phyloP scores from a whole-genome alignment of 495 filamentous ascomycete species.

The Hyaloscypha finlandica region DNA sequence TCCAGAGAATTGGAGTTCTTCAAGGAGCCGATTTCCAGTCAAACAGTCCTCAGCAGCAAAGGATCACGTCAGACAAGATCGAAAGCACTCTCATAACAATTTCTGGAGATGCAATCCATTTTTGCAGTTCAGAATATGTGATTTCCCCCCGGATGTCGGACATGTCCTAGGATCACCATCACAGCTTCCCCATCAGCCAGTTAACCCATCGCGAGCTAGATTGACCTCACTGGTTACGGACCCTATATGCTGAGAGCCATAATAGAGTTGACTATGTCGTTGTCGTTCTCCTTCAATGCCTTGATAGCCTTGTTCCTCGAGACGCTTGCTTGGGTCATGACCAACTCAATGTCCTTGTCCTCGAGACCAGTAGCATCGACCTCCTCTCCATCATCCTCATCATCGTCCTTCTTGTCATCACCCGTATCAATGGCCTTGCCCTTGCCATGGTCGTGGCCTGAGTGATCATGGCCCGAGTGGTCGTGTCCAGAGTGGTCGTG shows the following conservation, averaged over 20 bases:
- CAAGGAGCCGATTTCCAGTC: neutral
- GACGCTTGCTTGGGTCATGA: slow-evolving; percentile 97
- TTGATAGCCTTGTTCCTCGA: slow-evolving; percentile 98
- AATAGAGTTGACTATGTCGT: slow-evolving; percentile 99
- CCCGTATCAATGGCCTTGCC: slow-evolving; percentile 70
- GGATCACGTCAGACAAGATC: neutral
- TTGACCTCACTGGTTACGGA: neutral
- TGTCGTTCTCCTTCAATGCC: slow-evolving; percentile 97
- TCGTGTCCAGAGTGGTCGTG: slow-evolving; percentile 64
- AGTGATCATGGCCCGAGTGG: slow-evolving; percentile 55
- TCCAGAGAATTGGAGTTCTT: no score
- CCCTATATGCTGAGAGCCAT: slow-evolving; percentile 96
- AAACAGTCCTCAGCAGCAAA: neutral
- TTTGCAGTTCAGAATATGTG: slow-evolving; percentile 1
- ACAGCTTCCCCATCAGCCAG: neutral
- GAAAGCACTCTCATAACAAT: neutral
- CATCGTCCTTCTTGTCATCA: slow-evolving; percentile 79
- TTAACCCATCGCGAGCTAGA: neutral
- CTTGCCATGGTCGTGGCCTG: slow-evolving; percentile 62
- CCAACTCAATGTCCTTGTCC: slow-evolving; percentile 98
- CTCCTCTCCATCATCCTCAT: slow-evolving; percentile 95
- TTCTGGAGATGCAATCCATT: neutral
- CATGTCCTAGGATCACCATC: neutral
- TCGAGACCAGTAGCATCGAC: slow-evolving; percentile 92
- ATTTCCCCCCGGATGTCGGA: neutral